Percentiles rank a stretch among this genome's conserved stretches.
These are phyloP conservation scores for Schizochytrium sp. DNA, from an alignment of 108 stramenopile species.

Conservation along the genomic window DNA sequence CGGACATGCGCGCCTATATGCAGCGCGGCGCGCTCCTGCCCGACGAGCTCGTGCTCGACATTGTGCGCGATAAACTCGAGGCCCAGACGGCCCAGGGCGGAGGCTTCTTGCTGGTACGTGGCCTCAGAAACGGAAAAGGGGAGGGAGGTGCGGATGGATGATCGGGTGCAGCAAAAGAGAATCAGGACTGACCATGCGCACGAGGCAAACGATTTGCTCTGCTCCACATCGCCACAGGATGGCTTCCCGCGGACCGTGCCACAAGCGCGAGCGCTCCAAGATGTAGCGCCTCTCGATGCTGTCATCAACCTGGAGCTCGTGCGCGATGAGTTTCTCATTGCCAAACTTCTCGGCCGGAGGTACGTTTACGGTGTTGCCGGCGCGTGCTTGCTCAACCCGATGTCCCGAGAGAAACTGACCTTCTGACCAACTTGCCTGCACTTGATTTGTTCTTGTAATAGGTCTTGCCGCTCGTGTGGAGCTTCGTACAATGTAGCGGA, in stretches of 20 bases:
- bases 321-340: not conserved
- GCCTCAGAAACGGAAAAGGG: too few relatives aligned
- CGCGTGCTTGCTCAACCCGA: too few relatives aligned
- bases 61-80: not conserved
- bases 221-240: not conserved
- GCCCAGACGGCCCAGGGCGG: not conserved
- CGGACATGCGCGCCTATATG: not conserved
- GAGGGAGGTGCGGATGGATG: too few relatives aligned
- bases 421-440: not conserved
- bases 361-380: not conserved
- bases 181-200: too few relatives aligned
- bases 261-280: not conserved
- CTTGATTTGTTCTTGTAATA: not conserved
- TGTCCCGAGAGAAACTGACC: not conserved
- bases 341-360: conserved; percentile 19
- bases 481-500: conserved; percentile 11
- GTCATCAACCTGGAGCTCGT: conserved; percentile 13
- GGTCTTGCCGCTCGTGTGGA: not conserved
- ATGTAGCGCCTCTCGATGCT: not conserved
- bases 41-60: conserved; percentile 21
- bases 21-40: conserved; percentile 4
- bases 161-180: too few relatives aligned
- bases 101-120: conserved; percentile 7
- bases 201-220: too few relatives aligned
- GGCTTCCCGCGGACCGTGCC: conserved; percentile 21